A percentile compares a stretch with the other conserved stretches of the same genome.
phyloP scores from a whole-genome alignment of 176 grass and related monocot species.

The Aegilops longissima region DNA sequence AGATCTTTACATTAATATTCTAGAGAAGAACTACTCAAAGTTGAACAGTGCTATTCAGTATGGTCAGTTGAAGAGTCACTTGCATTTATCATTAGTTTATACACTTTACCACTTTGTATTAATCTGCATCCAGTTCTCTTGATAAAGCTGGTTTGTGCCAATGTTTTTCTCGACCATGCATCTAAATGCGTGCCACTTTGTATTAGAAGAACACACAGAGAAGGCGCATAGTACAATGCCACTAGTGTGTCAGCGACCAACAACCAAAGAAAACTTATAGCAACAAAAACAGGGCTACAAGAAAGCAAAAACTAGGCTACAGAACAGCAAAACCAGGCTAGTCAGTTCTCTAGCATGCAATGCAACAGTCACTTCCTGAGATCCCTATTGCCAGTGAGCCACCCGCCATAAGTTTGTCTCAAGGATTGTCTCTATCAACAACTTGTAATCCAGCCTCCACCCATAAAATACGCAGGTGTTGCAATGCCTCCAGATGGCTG shows the following conservation, averaged over 20 bases:
- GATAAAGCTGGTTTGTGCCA: not conserved
- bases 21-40: slow-evolving; percentile 70
- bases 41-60: slow-evolving; percentile 52
- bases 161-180: not conserved
- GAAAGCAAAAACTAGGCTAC: not conserved
- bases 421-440: not conserved
- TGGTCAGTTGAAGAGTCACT: slow-evolving; percentile 30
- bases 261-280: not conserved
- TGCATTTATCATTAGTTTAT: not conserved
- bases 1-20: slow-evolving; percentile 71
- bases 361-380: not conserved
- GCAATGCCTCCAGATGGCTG: not conserved
- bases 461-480: not conserved
- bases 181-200: not conserved
- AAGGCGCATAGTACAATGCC: not conserved
- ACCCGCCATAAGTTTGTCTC: not conserved
- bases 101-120: not conserved
- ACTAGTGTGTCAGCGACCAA: not conserved
- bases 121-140: not conserved
- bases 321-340: not conserved
- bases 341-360: not conserved
- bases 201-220: not conserved
- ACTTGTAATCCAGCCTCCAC: too few species aligned
- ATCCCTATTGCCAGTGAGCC: not conserved
- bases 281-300: not conserved